These are phyloP conservation scores for Bimuria novae-zelandiae DNA, from an alignment of 2,329 filamentous ascomycete genomes.

Conservation along the genomic window DNA sequence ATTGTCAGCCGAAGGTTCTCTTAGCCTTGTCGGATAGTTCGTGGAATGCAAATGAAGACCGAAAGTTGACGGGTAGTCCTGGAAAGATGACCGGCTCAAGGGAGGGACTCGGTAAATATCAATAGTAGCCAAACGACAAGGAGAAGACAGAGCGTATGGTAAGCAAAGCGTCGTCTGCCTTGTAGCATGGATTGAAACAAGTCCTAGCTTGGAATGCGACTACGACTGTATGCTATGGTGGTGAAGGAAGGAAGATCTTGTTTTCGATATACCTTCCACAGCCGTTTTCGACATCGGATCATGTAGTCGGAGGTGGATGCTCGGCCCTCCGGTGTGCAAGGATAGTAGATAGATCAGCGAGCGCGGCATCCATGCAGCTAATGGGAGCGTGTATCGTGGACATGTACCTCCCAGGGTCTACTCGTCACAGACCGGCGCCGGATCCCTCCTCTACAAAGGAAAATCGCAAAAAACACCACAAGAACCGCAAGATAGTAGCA, in stretches of 20 bases:
- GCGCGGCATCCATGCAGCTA: not conserved
- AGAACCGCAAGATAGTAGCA: not conserved
- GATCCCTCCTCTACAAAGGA: not conserved
- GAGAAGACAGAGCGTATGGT: not conserved
- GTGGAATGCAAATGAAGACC: not conserved
- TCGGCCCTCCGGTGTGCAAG: not conserved
- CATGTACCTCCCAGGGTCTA: not conserved
- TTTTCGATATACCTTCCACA: not conserved
- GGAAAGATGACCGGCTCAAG: not conserved
- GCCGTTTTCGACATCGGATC: not conserved
- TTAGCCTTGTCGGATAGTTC: not conserved
- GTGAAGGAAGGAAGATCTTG: not conserved
- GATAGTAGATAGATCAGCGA: not conserved
- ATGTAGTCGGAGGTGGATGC: not conserved
- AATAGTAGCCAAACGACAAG: not conserved
- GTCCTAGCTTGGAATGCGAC: not conserved
- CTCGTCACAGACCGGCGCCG: not conserved
- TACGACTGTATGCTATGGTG: not conserved
- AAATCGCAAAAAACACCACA: not conserved
- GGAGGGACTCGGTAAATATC: not conserved
- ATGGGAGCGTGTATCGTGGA: not conserved
- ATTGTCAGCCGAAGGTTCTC: not conserved
- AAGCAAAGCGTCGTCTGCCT: too few relatives aligned
- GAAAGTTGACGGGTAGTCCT: not conserved
- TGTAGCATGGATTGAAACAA: not conserved